These are phyloP conservation scores for Knufia petricola DNA, from an alignment of 2,329 filamentous ascomycete genomes.

Conservation along the genomic window DNA sequence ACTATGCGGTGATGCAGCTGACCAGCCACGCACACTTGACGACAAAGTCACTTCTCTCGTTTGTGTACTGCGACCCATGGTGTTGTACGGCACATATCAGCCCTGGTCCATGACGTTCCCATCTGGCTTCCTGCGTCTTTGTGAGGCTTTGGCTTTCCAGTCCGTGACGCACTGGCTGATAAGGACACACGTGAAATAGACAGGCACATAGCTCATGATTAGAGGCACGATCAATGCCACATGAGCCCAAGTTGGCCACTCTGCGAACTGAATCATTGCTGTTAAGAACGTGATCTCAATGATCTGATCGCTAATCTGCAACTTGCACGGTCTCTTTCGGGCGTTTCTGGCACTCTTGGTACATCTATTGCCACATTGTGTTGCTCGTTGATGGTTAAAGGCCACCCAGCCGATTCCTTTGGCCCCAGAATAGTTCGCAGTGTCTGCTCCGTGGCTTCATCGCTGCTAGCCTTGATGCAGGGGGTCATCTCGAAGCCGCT, in stretches of 20 bases:
- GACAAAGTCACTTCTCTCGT: too few species aligned
- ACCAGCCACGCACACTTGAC: too few species aligned
- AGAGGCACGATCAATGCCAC: not conserved
- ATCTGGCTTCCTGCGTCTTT: not conserved
- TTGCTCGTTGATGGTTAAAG: not conserved
- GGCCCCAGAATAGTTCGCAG: too few species aligned
- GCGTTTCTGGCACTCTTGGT: not conserved
- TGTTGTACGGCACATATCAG: too few species aligned
- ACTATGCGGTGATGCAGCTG: too few species aligned
- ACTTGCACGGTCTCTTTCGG: too few species aligned
- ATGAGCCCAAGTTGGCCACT: conserved; percentile 8
- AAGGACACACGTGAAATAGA: not conserved
- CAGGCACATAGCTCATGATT: conserved; percentile 1
- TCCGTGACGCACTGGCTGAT: not conserved
- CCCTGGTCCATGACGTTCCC: not conserved
- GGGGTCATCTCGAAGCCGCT: not conserved
- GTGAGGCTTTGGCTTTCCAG: not conserved
- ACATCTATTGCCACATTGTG: not conserved
- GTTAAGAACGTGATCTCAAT: too few species aligned
- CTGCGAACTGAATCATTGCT: not conserved
- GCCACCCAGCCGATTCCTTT: too few species aligned
- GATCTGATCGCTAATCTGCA: too few species aligned
- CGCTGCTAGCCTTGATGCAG: too few species aligned
- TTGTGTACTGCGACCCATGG: too few species aligned
- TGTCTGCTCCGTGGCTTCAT: too few species aligned